A percentile compares a stretch with the other conserved stretches of the same genome.
phyloP scores from a whole-genome alignment of 768 basidiomycete genomes.

The Amanita phalloides region DNA sequence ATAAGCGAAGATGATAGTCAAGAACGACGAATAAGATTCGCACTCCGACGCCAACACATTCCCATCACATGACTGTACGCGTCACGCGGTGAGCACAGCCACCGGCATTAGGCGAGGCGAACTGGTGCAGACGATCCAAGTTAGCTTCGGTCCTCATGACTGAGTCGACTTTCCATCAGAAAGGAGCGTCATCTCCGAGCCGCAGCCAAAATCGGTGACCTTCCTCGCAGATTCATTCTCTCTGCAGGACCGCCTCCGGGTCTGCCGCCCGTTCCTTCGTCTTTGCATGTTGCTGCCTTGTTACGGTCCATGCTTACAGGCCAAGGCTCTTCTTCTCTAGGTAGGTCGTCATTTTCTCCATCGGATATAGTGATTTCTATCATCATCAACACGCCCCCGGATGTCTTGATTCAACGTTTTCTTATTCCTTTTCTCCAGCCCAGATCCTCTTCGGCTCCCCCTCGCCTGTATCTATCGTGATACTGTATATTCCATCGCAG shows the following conservation, averaged over 20 bases:
- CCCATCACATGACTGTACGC: conserved; percentile 3
- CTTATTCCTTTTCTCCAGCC: background rate
- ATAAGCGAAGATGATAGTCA: background rate
- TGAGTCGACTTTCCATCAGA: background rate
- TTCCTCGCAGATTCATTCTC: too few species aligned
- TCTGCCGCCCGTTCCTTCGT: background rate
- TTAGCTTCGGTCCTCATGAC: background rate
- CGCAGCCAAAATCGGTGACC: too few species aligned
- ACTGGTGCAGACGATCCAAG: background rate
- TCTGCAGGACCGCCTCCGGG: too few species aligned
- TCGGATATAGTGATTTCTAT: background rate
- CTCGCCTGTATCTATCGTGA: background rate
- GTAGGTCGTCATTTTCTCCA: background rate
- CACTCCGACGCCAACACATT: conserved; percentile 1
- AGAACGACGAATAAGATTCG: background rate
- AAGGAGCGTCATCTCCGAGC: background rate
- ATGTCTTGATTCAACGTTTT: background rate
- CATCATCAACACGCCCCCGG: conserved; percentile 1
- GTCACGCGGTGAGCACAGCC: background rate
- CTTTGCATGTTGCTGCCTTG: background rate
- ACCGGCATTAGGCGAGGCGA: background rate
- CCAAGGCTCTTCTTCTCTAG: background rate
- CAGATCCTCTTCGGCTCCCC: background rate
- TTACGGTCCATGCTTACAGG: background rate
- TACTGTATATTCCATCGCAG: background rate